Percentiles rank a stretch among this genome's conserved stretches.
Conservation (phyloP, 225 moss, liverwort and hornwort genomes). For the Climacium dendroides region DNA sequence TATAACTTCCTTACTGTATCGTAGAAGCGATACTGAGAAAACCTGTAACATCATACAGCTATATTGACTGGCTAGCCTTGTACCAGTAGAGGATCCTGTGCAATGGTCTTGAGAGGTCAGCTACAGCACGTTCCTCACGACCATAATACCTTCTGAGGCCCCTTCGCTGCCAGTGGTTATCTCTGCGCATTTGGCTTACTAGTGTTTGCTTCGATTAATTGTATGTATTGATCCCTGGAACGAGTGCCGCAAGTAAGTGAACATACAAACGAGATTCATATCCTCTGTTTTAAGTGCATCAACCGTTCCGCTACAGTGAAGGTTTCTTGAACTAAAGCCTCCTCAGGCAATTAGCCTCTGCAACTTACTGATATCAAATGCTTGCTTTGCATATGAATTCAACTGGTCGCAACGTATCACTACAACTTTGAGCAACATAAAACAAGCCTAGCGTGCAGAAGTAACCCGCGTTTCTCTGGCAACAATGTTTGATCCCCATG, state of each 20-base stretch:
- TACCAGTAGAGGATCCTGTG: background rate
- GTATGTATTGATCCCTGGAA: background rate
- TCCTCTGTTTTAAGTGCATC: background rate
- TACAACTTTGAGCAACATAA: background rate
- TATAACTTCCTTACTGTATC: background rate
- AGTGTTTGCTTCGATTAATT: background rate
- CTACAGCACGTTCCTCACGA: background rate
- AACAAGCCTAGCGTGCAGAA: background rate
- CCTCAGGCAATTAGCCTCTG: background rate
- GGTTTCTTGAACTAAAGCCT: background rate
- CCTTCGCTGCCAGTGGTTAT: background rate
- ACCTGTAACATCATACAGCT: background rate
- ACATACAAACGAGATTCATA: background rate
- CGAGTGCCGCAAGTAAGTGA: background rate
- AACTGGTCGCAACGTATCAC: background rate
- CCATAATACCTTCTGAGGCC: background rate
- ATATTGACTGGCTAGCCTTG: background rate
- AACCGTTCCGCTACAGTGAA: background rate
- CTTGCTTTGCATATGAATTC: background rate
- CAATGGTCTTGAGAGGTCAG: background rate
- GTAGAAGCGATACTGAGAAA: background rate
- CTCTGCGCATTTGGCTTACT: background rate
- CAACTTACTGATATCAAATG: background rate
- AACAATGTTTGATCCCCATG: background rate
- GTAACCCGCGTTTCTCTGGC: background rate